phyloP scores from a whole-genome alignment of 352 stramenopile species.

The Phytophthora cactorum region DNA sequence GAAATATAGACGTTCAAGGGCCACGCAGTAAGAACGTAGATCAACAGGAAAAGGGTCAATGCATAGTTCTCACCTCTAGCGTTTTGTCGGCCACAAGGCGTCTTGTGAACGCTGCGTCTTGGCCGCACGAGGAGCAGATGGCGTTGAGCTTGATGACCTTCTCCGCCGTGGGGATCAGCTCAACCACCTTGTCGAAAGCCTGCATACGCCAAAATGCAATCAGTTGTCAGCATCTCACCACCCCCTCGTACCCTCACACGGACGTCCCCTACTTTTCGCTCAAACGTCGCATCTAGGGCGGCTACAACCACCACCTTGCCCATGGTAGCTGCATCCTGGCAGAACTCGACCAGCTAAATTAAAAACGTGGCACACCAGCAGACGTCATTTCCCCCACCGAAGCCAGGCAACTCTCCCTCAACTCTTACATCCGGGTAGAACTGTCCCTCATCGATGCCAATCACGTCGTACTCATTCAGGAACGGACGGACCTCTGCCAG shows the following conservation, averaged over 20 bases:
- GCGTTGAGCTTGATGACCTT: conserved; percentile 87
- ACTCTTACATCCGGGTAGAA: conserved; percentile 79
- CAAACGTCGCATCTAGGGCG: conserved; percentile 77
- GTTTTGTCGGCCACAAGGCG: conserved; percentile 73
- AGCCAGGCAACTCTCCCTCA: neutral
- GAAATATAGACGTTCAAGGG: neutral
- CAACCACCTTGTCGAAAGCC: conserved; percentile 77
- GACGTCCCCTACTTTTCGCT: conserved; percentile 54
- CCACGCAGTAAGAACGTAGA: neutral
- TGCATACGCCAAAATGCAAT: conserved; percentile 16
- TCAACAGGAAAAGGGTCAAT: neutral
- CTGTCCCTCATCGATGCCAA: conserved; percentile 88
- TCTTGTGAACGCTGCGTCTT: conserved; percentile 81
- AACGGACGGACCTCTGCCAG: conserved; percentile 60
- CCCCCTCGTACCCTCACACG: neutral
- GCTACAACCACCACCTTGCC: conserved; percentile 86
- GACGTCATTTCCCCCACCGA: conserved; percentile 9
- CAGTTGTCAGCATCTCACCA: conserved; percentile 4
- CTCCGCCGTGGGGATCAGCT: conserved; percentile 77
- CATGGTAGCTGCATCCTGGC: conserved; percentile 64
- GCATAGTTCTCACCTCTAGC: conserved; percentile 57
- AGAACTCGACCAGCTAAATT: conserved; percentile 75
- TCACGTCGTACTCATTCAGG: conserved; percentile 79
- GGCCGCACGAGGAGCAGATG: conserved; percentile 81
- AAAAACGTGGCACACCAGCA: conserved; percentile 18